Conservation (phyloP, 352 stramenopile species). For the Pythium sp. region DNA sequence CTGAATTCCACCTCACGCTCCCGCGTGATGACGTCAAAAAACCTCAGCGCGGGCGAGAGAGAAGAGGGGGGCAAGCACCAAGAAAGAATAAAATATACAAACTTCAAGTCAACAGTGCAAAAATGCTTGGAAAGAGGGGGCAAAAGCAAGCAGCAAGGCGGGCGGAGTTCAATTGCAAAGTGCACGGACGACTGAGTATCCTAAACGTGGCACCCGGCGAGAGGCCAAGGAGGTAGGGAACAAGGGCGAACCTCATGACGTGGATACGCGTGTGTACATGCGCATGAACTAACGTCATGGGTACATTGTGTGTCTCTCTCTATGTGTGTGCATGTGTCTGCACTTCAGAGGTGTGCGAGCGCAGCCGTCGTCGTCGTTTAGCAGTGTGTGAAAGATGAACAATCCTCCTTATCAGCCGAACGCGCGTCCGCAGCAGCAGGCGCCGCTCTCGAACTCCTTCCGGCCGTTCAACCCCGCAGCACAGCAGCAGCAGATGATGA, state of each 20-base stretch:
- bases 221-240: conserved; percentile 11
- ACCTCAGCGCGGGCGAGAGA: not conserved
- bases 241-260: not conserved
- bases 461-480: conserved; percentile 58
- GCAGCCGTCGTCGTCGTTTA: conserved; percentile 3
- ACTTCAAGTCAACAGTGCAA: not conserved
- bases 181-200: conserved; percentile 13
- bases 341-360: not conserved
- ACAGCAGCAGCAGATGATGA: conserved; percentile 31
- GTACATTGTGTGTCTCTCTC: not conserved
- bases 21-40: not conserved
- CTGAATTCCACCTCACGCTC: not conserved
- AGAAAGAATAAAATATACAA: not conserved
- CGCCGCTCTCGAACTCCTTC: conserved; percentile 37
- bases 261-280: not conserved
- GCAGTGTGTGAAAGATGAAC: conserved; percentile 17
- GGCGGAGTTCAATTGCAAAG: not conserved
- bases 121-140: not conserved
- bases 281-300: not conserved
- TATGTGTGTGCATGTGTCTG: not conserved
- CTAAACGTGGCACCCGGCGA: conserved; percentile 18
- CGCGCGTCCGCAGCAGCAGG: conserved; percentile 23
- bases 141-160: not conserved
- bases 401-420: conserved; percentile 45
- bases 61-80: not conserved